These are phyloP conservation scores for Tetrahymena malaccensis DNA, from an alignment of 73 alveolate genomes.

Conservation along the genomic window DNA sequence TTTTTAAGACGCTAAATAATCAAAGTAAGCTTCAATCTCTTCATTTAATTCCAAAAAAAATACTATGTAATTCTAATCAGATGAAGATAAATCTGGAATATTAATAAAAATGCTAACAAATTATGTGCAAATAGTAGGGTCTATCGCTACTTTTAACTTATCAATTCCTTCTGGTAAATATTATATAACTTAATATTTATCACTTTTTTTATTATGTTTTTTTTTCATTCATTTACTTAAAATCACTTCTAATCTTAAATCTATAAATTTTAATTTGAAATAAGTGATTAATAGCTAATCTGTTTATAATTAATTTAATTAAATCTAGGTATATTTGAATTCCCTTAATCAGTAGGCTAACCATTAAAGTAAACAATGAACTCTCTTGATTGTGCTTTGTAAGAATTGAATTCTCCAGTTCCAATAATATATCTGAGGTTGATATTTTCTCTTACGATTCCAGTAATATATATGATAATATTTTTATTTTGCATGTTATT, in stretches of 20 bases:
- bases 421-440: neutral
- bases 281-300: too few species aligned
- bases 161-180: constrained; percentile 1
- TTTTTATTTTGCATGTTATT: neutral
- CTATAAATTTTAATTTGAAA: too few species aligned
- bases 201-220: too few species aligned
- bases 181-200: too few species aligned
- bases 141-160: constrained; percentile 9
- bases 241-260: too few species aligned
- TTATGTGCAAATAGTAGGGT: neutral
- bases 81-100: neutral
- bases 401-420: neutral
- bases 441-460: neutral
- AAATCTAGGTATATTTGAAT: constrained; percentile 17
- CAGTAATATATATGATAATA: neutral
- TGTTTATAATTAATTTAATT: too few species aligned
- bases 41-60: neutral
- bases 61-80: neutral
- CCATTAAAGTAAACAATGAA: constrained; percentile 1
- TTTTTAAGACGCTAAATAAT: neutral
- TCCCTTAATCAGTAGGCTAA: neutral
- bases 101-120: constrained; percentile 5
- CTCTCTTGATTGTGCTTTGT: neutral
- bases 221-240: too few species aligned
- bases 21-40: neutral